Percentiles rank a stretch among this genome's conserved stretches.
Conservation (phyloP, 1,284 basidiomycete genomes). For the Cystobasidium sp. region DNA sequence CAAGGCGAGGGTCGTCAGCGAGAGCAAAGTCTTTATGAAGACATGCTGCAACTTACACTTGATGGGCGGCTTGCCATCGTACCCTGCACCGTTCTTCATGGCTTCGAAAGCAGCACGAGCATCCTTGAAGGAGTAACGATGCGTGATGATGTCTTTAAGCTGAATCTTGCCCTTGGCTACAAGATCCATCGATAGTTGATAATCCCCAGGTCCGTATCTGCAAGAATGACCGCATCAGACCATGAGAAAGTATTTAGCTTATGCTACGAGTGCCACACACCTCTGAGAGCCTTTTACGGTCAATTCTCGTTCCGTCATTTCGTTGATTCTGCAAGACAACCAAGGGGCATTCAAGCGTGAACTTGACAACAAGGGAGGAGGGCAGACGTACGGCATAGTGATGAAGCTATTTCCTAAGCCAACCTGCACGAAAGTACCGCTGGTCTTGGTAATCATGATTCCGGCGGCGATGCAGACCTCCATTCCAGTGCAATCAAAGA, state of each 20-base stretch:
- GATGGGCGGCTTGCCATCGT: constrained; percentile 62
- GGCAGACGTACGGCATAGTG: constrained; percentile 52
- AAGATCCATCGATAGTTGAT: constrained; percentile 63
- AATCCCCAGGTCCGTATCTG: constrained; percentile 63
- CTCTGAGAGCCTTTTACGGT: constrained; percentile 81
- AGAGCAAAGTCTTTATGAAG: not conserved
- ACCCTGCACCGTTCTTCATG: constrained; percentile 70
- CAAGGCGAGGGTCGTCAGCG: not conserved
- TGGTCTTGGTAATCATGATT: constrained; percentile 66
- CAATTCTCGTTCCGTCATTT: constrained; percentile 73
- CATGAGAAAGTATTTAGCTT: constrained; percentile 61
- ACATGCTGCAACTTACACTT: constrained; percentile 53
- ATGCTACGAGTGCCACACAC: not conserved
- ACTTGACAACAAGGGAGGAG: too few species aligned
- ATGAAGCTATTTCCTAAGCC: constrained; percentile 59
- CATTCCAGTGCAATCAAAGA: constrained; percentile 66
- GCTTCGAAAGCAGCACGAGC: constrained; percentile 63
- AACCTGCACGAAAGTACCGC: constrained; percentile 72
- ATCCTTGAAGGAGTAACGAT: constrained; percentile 60
- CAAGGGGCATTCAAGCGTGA: too few species aligned
- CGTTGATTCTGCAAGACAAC: constrained; percentile 55
- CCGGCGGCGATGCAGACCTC: constrained; percentile 65
- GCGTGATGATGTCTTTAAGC: constrained; percentile 63
- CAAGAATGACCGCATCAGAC: constrained; percentile 64
- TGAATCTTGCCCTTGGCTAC: constrained; percentile 63